Base-by-base conservation (phyloP, 495 filamentous ascomycete genomes). In the Trypethelium eluteriae region DNA sequence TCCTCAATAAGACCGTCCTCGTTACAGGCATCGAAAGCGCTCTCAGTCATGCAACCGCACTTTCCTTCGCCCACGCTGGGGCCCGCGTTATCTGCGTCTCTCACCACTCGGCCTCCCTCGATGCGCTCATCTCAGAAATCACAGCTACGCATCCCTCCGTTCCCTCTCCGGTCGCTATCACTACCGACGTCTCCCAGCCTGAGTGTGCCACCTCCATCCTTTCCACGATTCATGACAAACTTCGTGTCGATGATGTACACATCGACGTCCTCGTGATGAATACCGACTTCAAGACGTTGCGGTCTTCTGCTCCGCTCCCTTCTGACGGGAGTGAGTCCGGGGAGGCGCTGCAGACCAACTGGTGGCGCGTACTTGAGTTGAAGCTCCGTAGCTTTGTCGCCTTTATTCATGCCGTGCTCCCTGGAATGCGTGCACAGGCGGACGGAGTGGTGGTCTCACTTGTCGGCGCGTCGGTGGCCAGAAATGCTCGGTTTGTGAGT, bases 301-400 rank as follows among this genome's bases (percentile, higher is more conserved):
- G 25, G 1, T 25, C 25, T 25, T 25, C 25, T 25, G 1, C 25
- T 25, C 25, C 69, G 69, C n/a, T 34, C 66, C 6, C 34, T 44
- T 11, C 34, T 44, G 7, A 10, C 66, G 12, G 56, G 56, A 18
- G 36, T 25, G 10, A 67, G 69, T 36, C 46, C 62, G 12, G 25
- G 25, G 67, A 71, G 16, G 63, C 66, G 34, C 7, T 64, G 62
- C 49, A 14, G 11, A 64, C 64, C 39, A 46, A 56, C 32, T 71
- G 69, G 69, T 71, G 69, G 69, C 53, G 62, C 14, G 67, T 71
- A 25, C 61, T 66, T 16, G 69, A 71, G 53, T 35, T 71, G 63
- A 71, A 71, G 41, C 66, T 71, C 14, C 63, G 62, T 12, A 67
- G 66, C 6, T 63, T 67, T 4, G 67, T 71, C 2, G 32, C 64